Evolutionary conservation across 129 eudicot species (phyloP).

Genomic region (Calendula officinalis): DNA sequence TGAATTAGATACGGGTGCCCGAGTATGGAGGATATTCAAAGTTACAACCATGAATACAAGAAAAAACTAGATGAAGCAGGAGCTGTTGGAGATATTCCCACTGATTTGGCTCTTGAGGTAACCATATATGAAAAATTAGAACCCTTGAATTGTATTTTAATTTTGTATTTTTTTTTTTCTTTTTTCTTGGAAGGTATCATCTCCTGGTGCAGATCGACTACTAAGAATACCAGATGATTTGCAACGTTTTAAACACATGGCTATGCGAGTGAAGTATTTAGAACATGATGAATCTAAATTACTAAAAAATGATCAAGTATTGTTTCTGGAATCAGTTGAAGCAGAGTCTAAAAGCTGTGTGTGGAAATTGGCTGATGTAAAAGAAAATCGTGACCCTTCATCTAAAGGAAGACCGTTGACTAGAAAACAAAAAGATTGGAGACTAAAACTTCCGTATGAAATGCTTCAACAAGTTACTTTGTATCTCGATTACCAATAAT

Average conservation of each 20-base stretch:
- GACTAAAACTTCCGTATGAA: constrained; percentile 55
- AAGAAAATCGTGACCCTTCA: constrained; percentile 70
- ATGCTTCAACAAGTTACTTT: constrained; percentile 51
- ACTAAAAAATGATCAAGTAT: constrained; percentile 48
- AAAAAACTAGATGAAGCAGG: constrained; percentile 70
- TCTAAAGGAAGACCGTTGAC: constrained; percentile 80
- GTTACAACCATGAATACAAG: constrained; percentile 64
- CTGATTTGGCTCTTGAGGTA: constrained; percentile 87
- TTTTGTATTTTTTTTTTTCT: not conserved
- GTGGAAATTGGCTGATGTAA: constrained; percentile 90
- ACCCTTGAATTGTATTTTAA: not conserved
- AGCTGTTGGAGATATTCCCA: constrained; percentile 64
- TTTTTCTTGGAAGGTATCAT: constrained; percentile 58
- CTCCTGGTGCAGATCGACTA: constrained; percentile 87
- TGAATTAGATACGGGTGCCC: constrained; percentile 80
- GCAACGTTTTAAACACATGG: constrained; percentile 70
- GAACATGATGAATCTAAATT: constrained; percentile 39
- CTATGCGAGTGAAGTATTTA: constrained; percentile 65
- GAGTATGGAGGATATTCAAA: constrained; percentile 60
- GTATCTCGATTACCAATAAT: constrained; percentile 47
- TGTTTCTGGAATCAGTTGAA: constrained; percentile 60
- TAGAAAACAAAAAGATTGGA: constrained; percentile 81
- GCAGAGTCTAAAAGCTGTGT: constrained; percentile 55
- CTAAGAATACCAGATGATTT: constrained; percentile 82
- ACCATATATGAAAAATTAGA: constrained; percentile 1